Conservation (phyloP, 176 grass and related monocot genomes). For the Stipa capillata region DNA sequence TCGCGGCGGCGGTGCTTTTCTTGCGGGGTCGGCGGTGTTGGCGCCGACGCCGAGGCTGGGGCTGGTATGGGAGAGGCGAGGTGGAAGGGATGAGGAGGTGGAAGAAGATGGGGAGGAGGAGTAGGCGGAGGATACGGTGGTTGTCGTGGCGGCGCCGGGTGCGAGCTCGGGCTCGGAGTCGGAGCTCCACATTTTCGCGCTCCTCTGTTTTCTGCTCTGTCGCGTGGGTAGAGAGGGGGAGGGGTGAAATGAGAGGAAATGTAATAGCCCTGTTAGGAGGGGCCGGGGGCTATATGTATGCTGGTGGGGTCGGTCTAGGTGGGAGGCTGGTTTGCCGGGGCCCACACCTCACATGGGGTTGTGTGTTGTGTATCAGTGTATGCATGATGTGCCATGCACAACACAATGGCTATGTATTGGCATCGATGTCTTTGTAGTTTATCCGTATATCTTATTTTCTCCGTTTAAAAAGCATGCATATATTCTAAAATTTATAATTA, state of each 20-base stretch:
- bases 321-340: background rate
- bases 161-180: slow-evolving; percentile 5
- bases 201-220: too few species aligned
- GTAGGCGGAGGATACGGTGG: too few species aligned
- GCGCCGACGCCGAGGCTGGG: background rate
- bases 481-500: too few species aligned
- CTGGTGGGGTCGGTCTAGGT: background rate
- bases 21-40: background rate
- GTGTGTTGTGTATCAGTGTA: too few species aligned
- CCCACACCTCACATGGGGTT: too few species aligned
- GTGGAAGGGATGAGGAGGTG: background rate
- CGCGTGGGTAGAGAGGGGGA: too few species aligned
- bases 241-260: too few species aligned
- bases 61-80: background rate
- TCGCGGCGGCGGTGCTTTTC: background rate
- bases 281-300: background rate
- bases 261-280: background rate
- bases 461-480: too few species aligned
- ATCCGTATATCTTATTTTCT: too few species aligned
- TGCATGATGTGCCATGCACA: background rate
- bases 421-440: too few species aligned
- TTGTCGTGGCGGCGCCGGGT: too few species aligned
- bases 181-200: slow-evolving; percentile 24
- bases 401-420: too few species aligned
- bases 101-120: background rate